Conservation (phyloP, 1,284 basidiomycete species). For the Cutaneotrichosporon daszewskae region DNA sequence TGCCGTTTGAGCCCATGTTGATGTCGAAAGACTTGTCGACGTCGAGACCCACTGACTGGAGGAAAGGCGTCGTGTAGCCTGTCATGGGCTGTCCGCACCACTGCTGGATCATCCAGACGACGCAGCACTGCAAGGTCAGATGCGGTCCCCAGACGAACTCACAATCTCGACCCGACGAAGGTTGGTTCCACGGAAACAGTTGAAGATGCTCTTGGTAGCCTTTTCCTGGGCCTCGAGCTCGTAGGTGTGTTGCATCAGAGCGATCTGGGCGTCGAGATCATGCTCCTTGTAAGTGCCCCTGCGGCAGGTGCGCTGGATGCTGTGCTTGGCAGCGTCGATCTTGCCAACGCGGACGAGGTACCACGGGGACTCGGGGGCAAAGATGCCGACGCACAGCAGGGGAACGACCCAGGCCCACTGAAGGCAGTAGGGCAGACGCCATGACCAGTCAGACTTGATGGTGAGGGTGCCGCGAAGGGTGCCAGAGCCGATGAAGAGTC, state of each 20-base stretch:
- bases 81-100: constrained; percentile 7
- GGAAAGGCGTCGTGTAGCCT: constrained; percentile 11
- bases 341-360: constrained; percentile 25
- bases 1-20: constrained; percentile 23
- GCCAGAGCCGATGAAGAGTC: constrained; percentile 44
- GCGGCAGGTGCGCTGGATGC: constrained; percentile 35
- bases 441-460: constrained; percentile 16
- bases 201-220: constrained; percentile 43
- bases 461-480: constrained; percentile 40
- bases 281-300: constrained; percentile 23
- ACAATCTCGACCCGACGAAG: constrained; percentile 48
- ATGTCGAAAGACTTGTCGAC: constrained; percentile 21
- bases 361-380: constrained; percentile 20
- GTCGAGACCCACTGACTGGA: constrained; percentile 34
- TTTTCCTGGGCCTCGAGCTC: constrained; percentile 23
- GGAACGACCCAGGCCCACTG: constrained; percentile 24
- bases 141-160: neutral
- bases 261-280: constrained; percentile 38
- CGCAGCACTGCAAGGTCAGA: neutral
- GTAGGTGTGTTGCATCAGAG: constrained; percentile 29
- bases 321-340: constrained; percentile 41
- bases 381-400: constrained; percentile 9
- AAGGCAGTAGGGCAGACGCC: constrained; percentile 16
- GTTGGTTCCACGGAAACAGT: constrained; percentile 49
- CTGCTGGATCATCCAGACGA: constrained; percentile 4